Base-by-base conservation (phyloP, 768 basidiomycete species). In the Leccinellum albellum region DNA sequence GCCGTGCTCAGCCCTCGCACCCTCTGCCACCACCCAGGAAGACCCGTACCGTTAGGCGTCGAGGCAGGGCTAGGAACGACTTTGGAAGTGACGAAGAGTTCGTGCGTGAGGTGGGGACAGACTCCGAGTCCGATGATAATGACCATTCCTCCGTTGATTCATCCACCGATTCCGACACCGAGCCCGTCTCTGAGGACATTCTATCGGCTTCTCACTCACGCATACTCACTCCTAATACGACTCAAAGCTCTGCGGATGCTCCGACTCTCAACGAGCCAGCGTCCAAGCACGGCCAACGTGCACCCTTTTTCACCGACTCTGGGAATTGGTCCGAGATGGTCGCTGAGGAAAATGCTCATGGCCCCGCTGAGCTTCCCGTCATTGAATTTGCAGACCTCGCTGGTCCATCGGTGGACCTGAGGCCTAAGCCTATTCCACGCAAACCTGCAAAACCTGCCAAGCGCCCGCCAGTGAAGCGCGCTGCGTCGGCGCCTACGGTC, bases 311-410 rank as follows among this genome's bases (percentile, higher is more conserved):
- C 61, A 73, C 80, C 6, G 69, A 79, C 29, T 50, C 76, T 24
- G 79, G 80, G 15, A 80, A 82, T 63, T 92, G 91, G 91, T 88
- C 89, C 10, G 89, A 92, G 67, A 88, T 91, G 84, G 88, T 91
- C n/a, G 79, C 86, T 17, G 86, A 86, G 57, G 87, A 89, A 72
- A 79, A 73, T 45, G 74, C 73, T n/a, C 79, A 85, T 59, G 87
- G 85, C 20, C 76, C 82, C 48, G 82, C 81, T 8, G 82, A 84
- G 26, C 78, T 93, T 8, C 91, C 90, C 33, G 86, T 92, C 63
- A 85, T 93, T 62, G 88, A 91, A 56, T 94, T 93, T 66, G 79
- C 83, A 52, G 87, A 92, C 56, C 70, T 83, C 44, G 70, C 69
- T 42, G 59, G 62, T n/a, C 63, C 72, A 45, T 60, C 75, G 26